phyloP scores from a whole-genome alignment of 257 asterid genomes.

The Pogostemon cablin region DNA sequence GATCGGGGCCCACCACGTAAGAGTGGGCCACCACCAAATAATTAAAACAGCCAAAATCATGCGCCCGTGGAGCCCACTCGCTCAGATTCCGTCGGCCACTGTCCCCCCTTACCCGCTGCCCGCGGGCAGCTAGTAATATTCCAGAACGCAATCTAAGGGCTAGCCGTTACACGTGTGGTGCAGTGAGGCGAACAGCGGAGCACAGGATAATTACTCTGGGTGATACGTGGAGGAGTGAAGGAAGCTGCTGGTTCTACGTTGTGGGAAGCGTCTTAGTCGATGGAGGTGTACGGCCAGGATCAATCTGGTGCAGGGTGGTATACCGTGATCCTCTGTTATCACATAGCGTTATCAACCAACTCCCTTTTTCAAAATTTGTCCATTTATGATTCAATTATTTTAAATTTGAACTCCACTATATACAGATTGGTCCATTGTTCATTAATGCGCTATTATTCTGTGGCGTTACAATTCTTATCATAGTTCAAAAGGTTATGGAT shows the following conservation, averaged over 20 bases:
- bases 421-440: too few species aligned
- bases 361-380: not conserved
- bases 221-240: constrained; percentile 41
- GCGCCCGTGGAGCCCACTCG: constrained; percentile 39
- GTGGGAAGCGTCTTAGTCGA: constrained; percentile 44
- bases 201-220: constrained; percentile 24
- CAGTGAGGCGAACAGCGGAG: constrained; percentile 43
- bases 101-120: constrained; percentile 51
- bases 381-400: too few species aligned
- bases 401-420: too few species aligned
- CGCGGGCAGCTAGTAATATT: constrained; percentile 54
- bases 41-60: constrained; percentile 32
- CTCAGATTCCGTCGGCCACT: constrained; percentile 47
- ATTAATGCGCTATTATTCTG: too few species aligned
- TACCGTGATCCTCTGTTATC: constrained; percentile 25
- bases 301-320: constrained; percentile 6
- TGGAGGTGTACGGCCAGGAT: constrained; percentile 45
- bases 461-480: too few species aligned
- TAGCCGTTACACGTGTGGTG: constrained; percentile 51
- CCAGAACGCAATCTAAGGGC: constrained; percentile 11
- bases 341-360: too few species aligned
- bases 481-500: too few species aligned
- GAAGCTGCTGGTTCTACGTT: constrained; percentile 12
- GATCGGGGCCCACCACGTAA: constrained; percentile 46
- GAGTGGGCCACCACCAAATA: constrained; percentile 33